phyloP scores from a whole-genome alignment of 257 asterid genomes.

The Ocimum tenuiflorum region DNA sequence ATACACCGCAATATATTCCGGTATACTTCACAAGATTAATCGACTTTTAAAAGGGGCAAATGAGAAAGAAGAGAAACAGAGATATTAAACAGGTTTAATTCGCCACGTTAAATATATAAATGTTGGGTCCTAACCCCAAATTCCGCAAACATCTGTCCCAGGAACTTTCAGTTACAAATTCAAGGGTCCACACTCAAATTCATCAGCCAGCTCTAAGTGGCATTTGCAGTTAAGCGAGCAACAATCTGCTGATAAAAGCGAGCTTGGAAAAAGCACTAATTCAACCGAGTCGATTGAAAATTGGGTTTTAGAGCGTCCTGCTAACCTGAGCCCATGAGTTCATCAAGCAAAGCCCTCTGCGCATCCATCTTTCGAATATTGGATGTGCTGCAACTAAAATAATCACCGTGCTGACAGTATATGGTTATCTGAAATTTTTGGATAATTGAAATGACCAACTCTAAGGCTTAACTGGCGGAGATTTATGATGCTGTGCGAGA shows the following conservation, averaged over 20 bases:
- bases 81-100: background rate
- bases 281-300: background rate
- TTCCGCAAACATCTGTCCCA: background rate
- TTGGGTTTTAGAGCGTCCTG: conserved; percentile 18
- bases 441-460: conserved; percentile 22
- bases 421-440: background rate
- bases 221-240: conserved; percentile 7
- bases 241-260: background rate
- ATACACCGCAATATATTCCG: background rate
- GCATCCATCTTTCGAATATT: conserved; percentile 55
- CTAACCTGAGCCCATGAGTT: conserved; percentile 88
- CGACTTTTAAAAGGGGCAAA: background rate
- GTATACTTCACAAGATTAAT: background rate
- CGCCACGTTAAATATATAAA: too few species aligned
- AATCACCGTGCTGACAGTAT: background rate
- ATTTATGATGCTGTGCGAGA: background rate
- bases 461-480: background rate
- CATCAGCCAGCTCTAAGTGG: background rate
- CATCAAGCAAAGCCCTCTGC: conserved; percentile 89
- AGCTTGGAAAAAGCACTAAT: background rate
- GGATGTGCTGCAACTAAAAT: conserved; percentile 1
- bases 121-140: background rate
- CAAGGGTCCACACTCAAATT: background rate
- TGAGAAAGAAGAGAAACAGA: background rate
- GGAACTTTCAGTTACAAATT: background rate